A percentile compares a stretch with the other conserved stretches of the same genome.
Conservation (phyloP, 768 basidiomycete genomes). For the Chalciporus piperatus region DNA sequence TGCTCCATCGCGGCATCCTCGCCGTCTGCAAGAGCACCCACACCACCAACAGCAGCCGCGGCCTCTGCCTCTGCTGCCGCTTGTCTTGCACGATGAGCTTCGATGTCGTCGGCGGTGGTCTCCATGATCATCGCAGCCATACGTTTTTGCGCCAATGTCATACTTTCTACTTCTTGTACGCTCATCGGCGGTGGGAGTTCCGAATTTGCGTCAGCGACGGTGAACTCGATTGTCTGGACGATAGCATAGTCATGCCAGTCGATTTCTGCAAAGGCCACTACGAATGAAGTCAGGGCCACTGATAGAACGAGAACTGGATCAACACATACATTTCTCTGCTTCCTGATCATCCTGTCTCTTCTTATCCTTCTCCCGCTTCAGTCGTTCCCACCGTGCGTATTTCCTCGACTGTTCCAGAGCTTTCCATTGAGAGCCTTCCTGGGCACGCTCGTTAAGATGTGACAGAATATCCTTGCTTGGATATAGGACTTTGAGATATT, state of each 20-base stretch:
- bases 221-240: slow-evolving; percentile 98
- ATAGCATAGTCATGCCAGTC: slow-evolving; percentile 99
- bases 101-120: slow-evolving; percentile 82
- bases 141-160: slow-evolving; percentile 95
- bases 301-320: background rate
- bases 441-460: slow-evolving; percentile 65
- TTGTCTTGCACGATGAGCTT: slow-evolving; percentile 76
- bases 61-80: slow-evolving; percentile 85
- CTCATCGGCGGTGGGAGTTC: slow-evolving; percentile 98
- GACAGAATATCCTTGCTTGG: slow-evolving; percentile 75
- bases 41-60: slow-evolving; percentile 71
- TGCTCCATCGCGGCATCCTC: slow-evolving; percentile 75
- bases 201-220: slow-evolving; percentile 82
- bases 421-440: slow-evolving; percentile 70
- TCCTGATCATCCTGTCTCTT: slow-evolving; percentile 88
- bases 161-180: slow-evolving; percentile 90
- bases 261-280: slow-evolving; percentile 93
- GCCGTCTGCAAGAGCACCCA: slow-evolving; percentile 46
- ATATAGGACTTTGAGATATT: slow-evolving; percentile 87
- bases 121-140: slow-evolving; percentile 99
- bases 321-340: slow-evolving; percentile 76
- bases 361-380: slow-evolving; percentile 81
- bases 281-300: slow-evolving; percentile 5
- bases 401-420: slow-evolving; percentile 71
- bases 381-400: slow-evolving; percentile 87